A percentile compares a stretch with the other conserved stretches of the same genome.
These are phyloP conservation scores for Ceratocystiopsis brevicomis DNA, from an alignment of 2,329 filamentous ascomycete species.

Conservation along the genomic window DNA sequence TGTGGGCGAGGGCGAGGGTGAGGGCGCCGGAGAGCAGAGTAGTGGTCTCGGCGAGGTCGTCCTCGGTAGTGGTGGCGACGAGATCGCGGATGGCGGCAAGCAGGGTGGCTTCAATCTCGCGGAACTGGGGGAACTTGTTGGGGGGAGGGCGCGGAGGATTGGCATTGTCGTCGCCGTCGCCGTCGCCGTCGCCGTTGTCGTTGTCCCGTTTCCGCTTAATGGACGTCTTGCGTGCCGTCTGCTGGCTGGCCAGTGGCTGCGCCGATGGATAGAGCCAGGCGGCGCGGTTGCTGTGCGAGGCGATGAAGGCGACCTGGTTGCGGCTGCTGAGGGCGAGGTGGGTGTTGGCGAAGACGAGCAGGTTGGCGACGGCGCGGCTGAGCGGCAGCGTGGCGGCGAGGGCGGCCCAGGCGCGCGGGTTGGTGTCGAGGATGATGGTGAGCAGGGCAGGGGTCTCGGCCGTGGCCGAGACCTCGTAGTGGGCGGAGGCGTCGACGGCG, in stretches of 20 bases:
- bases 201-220: constrained; percentile 12
- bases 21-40: constrained; percentile 83
- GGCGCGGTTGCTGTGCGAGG: constrained; percentile 70
- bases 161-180: constrained; percentile 29
- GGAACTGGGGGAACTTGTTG: constrained; percentile 90
- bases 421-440: constrained; percentile 84
- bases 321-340: constrained; percentile 86
- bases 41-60: constrained; percentile 52
- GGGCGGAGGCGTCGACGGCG: constrained; percentile 37
- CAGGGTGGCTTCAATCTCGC: constrained; percentile 67
- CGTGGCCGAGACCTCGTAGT: constrained; percentile 35
- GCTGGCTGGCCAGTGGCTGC: not conserved
- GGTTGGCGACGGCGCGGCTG: constrained; percentile 64
- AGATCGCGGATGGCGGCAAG: constrained; percentile 55
- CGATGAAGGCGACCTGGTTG: constrained; percentile 82
- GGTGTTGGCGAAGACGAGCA: constrained; percentile 92
- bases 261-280: constrained; percentile 68
- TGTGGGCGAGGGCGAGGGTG: constrained; percentile 74
- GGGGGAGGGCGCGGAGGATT: constrained; percentile 26
- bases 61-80: constrained; percentile 45
- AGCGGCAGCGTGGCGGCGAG: constrained; percentile 58
- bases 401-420: constrained; percentile 75
- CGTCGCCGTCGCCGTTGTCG: constrained; percentile 28
- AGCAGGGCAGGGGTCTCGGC: constrained; percentile 61
- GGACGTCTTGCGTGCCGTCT: not conserved